Evolutionary conservation across 2,329 filamentous ascomycete genomes (phyloP).

Genomic region (Colletotrichum sp.): DNA sequence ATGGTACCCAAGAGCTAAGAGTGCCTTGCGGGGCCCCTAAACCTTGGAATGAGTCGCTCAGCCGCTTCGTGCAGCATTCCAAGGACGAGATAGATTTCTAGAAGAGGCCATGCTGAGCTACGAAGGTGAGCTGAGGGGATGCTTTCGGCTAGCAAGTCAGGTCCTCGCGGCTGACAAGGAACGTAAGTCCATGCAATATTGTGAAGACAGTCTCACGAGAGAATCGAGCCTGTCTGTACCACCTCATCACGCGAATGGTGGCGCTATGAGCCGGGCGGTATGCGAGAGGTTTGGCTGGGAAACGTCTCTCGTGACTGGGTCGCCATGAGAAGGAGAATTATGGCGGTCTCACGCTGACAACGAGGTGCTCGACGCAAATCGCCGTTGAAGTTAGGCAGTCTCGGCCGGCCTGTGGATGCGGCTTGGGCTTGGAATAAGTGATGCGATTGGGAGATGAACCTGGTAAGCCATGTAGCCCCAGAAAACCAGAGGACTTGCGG

Average conservation of each 20-base stretch:
- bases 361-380: not conserved
- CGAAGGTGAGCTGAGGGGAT: not conserved
- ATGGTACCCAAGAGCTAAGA: not conserved
- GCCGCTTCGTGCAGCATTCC: not conserved
- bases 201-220: not conserved
- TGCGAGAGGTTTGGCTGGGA: not conserved
- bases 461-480: not conserved
- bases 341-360: not conserved
- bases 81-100: not conserved
- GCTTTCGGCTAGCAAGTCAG: not conserved
- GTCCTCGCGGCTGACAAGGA: not conserved
- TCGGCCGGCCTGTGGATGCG: not conserved
- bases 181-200: not conserved
- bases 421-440: not conserved
- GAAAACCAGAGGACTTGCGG: not conserved
- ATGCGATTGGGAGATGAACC: not conserved
- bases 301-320: not conserved
- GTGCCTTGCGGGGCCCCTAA: not conserved
- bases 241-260: not conserved
- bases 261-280: not conserved
- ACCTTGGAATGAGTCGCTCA: not conserved
- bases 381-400: not conserved
- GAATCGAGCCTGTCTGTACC: not conserved
- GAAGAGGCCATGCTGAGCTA: not conserved
- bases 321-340: not conserved